Evolutionary conservation across 331 rosid genomes (phyloP).

Genomic region (Acacia pycnantha): DNA sequence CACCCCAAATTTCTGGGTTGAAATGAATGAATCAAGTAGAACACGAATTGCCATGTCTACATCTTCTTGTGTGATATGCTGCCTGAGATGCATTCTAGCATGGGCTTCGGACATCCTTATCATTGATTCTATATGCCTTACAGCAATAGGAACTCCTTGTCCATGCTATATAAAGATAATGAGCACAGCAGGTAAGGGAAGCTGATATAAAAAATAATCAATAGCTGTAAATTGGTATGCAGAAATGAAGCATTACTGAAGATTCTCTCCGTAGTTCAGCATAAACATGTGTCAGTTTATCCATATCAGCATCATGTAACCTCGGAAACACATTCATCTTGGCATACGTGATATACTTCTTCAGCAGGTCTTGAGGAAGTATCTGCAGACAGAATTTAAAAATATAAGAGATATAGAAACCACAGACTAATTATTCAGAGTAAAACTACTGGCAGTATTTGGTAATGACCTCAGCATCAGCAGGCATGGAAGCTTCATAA

Average conservation of each 20-base stretch:
- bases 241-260: neutral
- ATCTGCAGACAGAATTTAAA: neutral
- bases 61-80: neutral
- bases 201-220: neutral
- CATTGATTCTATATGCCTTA: slow-evolving; percentile 9
- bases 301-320: slow-evolving; percentile 8
- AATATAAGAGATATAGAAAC: neutral
- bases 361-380: slow-evolving; percentile 5
- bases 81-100: slow-evolving; percentile 7
- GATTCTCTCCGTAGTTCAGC: slow-evolving; percentile 3
- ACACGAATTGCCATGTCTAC: slow-evolving; percentile 11
- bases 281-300: slow-evolving; percentile 8
- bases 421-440: neutral
- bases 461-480: neutral
- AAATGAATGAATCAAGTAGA: slow-evolving; percentile 4
- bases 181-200: neutral
- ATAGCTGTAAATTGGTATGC: neutral
- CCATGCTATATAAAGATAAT: neutral
- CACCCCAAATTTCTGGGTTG: slow-evolving; percentile 6
- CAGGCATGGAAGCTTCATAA: neutral
- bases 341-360: neutral
- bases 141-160: slow-evolving; percentile 7
- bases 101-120: slow-evolving; percentile 5
- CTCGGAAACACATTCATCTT: neutral
- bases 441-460: neutral